These are phyloP conservation scores for Globisporangium megalacanthum DNA, from an alignment of 352 stramenopile species.

Conservation along the genomic window DNA sequence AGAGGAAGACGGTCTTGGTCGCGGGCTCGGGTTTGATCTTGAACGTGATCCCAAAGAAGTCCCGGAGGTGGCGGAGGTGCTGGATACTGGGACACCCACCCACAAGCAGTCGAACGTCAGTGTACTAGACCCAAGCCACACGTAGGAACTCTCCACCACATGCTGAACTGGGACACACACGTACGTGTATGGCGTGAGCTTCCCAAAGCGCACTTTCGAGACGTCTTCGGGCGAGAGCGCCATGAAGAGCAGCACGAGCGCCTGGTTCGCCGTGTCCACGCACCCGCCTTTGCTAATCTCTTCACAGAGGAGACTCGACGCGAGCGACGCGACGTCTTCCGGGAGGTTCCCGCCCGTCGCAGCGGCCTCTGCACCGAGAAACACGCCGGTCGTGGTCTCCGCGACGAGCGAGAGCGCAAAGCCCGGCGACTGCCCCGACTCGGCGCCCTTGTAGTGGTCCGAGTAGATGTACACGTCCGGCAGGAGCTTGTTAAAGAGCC, in stretches of 20 bases:
- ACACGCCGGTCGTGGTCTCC: constrained; percentile 95
- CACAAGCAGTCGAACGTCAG: not conserved
- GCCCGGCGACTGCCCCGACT: constrained; percentile 87
- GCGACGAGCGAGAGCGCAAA: constrained; percentile 93
- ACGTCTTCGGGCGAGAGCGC: constrained; percentile 97
- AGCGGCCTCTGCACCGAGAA: constrained; percentile 92
- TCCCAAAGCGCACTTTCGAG: constrained; percentile 89
- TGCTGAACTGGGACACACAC: constrained; percentile 4
- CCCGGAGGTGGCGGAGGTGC: constrained; percentile 85
- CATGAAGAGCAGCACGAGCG: constrained; percentile 97
- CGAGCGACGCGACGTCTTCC: constrained; percentile 94
- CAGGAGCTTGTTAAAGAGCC: constrained; percentile 97
- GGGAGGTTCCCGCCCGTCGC: constrained; percentile 83
- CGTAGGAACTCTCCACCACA: not conserved
- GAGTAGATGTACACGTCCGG: constrained; percentile 99
- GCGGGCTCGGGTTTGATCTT: constrained; percentile 89
- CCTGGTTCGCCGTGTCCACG: constrained; percentile 95
- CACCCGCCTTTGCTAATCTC: constrained; percentile 94
- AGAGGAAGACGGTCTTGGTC: constrained; percentile 90
- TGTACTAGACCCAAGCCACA: not conserved
- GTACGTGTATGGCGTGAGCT: constrained; percentile 82
- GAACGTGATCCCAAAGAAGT: constrained; percentile 93
- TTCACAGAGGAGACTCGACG: constrained; percentile 93
- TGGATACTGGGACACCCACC: constrained; percentile 57
- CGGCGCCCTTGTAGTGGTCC: constrained; percentile 94